Evolutionary conservation across 148 eudicot species (phyloP), one percentile per base, ranked within the genome.

Genomic region (Silene uniflora): DNA sequence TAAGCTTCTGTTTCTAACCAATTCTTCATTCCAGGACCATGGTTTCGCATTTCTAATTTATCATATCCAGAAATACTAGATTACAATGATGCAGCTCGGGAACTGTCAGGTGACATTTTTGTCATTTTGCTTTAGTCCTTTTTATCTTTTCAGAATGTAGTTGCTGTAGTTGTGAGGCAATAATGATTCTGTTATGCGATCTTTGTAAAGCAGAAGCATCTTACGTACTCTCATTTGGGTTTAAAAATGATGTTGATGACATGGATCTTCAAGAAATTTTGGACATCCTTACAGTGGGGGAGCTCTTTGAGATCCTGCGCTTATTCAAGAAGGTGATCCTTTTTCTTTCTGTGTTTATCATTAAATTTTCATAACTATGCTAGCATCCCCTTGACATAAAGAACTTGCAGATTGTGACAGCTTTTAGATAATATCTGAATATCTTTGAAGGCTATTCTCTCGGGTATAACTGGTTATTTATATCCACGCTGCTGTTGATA

Each of bases 31-130:
- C 64, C 88, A 93, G 98, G 98, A 67, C 98, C 98, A 75, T 93
- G 97, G 97, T 93, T 93, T 80, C 97, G 93, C 75, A 73, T 83
- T 74, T 85, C 91, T 76, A 88, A 69, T 75, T 75, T 94, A 70
- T 85, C 86, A 68, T 94, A 94, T 77, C 76, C 87, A 14, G 98
- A 94, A 80, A 88, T 94, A 77, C 62, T 67, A 75, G 93, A 94
- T 84, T 83, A 78, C 79, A 71, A 77, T 75, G 80, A 79, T 79
- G 97, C 87, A 73, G 83, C 80, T 21, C 77, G 71, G 73, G 96
- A 68, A 60, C 79, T 94, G 59, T 83, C 83, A 81, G 98, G 98
- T 90, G 84, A 76, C 55, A 1, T 55, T 27, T 24, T 62, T 52
- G 5, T 6, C 21, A 7, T 60, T 25, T 35, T 42, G 14, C 14